These are phyloP conservation scores for Epichloe amarillans DNA, from an alignment of 2,329 filamentous ascomycete species.

Conservation along the genomic window DNA sequence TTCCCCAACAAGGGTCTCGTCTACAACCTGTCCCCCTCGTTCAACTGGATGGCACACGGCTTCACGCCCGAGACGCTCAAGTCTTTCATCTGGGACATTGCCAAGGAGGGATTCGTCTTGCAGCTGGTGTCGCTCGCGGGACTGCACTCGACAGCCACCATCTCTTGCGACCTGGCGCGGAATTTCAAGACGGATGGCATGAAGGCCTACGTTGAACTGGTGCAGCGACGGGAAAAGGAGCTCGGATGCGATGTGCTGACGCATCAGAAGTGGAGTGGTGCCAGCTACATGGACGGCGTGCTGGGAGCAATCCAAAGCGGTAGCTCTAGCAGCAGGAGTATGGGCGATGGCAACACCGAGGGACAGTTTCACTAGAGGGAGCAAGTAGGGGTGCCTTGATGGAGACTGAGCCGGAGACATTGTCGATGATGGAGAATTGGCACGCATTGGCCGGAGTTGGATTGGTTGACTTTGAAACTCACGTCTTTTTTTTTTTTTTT, in stretches of 20 bases:
- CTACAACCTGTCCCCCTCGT: constrained; percentile 91
- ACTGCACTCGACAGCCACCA: constrained; percentile 50
- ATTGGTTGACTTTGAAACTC: neutral
- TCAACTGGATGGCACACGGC: constrained; percentile 97
- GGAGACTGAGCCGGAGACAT: neutral
- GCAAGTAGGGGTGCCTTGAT: too few species aligned
- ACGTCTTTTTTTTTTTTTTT: neutral
- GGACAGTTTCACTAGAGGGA: constrained; percentile 38
- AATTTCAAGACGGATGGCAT: constrained; percentile 86
- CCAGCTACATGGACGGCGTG: constrained; percentile 72
- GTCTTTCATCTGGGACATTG: constrained; percentile 94
- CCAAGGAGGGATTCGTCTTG: constrained; percentile 66
- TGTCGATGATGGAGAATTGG: neutral
- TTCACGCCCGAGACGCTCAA: constrained; percentile 73
- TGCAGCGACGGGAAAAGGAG: constrained; percentile 84
- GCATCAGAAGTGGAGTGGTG: constrained; percentile 74
- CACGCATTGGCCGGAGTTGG: constrained; percentile 4
- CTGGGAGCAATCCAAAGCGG: constrained; percentile 83
- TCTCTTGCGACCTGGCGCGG: constrained; percentile 60
- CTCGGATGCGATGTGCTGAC: constrained; percentile 83
- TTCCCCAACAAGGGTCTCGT: constrained; percentile 78
- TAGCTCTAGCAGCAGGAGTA: constrained; percentile 77
- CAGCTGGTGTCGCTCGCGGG: constrained; percentile 56
- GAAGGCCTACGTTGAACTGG: constrained; percentile 90
- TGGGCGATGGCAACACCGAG: constrained; percentile 92